These are phyloP conservation scores for Fraxinus baroniana DNA, from an alignment of 305 asterid genomes.

Conservation along the genomic window DNA sequence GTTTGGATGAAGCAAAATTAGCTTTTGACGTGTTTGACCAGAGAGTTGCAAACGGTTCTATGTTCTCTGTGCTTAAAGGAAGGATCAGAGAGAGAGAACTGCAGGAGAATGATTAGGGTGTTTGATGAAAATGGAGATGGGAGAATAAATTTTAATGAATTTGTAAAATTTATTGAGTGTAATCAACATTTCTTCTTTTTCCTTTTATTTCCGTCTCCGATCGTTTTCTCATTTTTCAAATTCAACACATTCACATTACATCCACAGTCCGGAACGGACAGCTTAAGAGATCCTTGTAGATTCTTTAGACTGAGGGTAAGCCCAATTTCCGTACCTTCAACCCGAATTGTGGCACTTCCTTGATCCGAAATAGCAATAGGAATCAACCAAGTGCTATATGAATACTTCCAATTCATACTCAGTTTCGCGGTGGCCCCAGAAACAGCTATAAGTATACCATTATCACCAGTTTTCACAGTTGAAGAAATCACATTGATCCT, in stretches of 20 bases:
- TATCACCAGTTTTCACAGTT: conserved; percentile 59
- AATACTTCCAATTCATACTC: conserved; percentile 78
- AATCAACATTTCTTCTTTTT: no score
- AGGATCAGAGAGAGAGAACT: no score
- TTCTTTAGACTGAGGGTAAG: conserved; percentile 57
- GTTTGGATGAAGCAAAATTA: no score
- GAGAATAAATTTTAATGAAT: no score
- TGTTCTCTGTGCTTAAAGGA: no score
- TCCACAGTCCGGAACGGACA: conserved; percentile 70
- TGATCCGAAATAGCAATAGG: conserved; percentile 64
- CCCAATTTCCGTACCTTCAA: conserved; percentile 76
- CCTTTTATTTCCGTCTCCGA: no score
- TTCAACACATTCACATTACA: conserved; percentile 77
- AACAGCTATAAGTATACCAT: conserved; percentile 58
- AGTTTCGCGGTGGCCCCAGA: conserved; percentile 85
- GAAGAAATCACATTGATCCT: conserved; percentile 59
- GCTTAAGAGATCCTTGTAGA: conserved; percentile 61
- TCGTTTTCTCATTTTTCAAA: no score
- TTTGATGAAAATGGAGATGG: no score
- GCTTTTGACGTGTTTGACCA: no score
- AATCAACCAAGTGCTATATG: conserved; percentile 60
- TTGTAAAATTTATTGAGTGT: no score
- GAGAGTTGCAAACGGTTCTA: no score
- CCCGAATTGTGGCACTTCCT: conserved; percentile 78
- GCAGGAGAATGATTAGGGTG: no score